Evolutionary conservation across 495 filamentous ascomycete genomes (phyloP), one percentile per base, ranked within the genome.

Genomic region (Aspergillus nanangensis): DNA sequence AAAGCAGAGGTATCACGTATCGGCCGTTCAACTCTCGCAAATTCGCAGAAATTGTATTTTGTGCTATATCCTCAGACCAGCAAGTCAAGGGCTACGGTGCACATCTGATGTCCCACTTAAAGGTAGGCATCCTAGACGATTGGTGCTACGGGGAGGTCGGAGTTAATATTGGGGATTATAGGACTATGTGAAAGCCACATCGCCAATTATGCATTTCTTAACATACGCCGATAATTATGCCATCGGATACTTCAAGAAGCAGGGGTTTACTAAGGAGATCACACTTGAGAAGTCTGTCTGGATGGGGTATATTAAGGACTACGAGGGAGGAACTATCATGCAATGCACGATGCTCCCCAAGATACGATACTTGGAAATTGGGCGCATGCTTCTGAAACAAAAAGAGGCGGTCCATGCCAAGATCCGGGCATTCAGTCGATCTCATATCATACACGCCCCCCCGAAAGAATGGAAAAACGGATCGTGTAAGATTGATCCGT

Each of bases 301-400:
- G 93, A 98, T 97, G 94, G 93, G 93, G 22, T 98, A 96, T 60
- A 98, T 98, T 65, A 98, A 98, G 66, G 93, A 98, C 65, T 98
- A 98, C 65, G 93, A 98, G 69, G 93, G 93, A 22, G 93, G 93
- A 34, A 98, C 93, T 0, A 95, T 98, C 52, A 98, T 98, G 93
- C 93, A 98, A 67, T 98, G 93, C 64, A 86, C 86, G 37, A 97
- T 98, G 93, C 77, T 98, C 21, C 93, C 93, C 3, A 84, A 82
- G 48, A 91, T 96, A 44, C 87, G 94, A 42, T 98, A 97, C 65
- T 81, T 98, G 1, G 93, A 98, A 66, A 76, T 81, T 58, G 83
- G 86, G n/a, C 85, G 90, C 45, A 95, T 97, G 93, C 78, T 98
- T 2, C 75, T 95, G 32, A 97, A 97, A 66, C 94, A 97, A 60